Evolutionary conservation across 495 filamentous ascomycete species (phyloP).

Genomic region (Penicillium cataractarum): DNA sequence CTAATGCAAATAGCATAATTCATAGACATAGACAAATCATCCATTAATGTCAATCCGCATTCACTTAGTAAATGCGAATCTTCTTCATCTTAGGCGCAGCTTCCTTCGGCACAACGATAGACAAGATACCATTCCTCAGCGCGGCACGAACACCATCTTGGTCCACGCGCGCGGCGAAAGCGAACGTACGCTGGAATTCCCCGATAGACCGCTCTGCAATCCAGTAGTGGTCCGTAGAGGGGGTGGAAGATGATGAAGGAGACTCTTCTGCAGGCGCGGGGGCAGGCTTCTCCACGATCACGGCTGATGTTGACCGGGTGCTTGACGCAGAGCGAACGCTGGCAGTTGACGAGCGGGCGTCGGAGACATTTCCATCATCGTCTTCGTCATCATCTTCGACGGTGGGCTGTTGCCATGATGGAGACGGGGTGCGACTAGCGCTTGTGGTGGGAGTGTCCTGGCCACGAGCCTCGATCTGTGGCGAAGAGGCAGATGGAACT

Average conservation of each 20-base stretch:
- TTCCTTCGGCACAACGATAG: slow-evolving; percentile 76
- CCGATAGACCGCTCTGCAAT: slow-evolving; percentile 78
- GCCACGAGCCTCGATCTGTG: neutral
- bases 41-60: neutral
- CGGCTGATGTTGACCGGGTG: neutral
- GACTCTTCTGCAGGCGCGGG: slow-evolving; percentile 22
- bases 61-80: slow-evolving; percentile 59
- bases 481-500: neutral
- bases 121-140: slow-evolving; percentile 75
- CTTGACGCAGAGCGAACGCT: slow-evolving; percentile 15
- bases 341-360: slow-evolving; percentile 9
- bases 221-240: slow-evolving; percentile 64
- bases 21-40: neutral
- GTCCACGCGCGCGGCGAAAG: slow-evolving; percentile 74
- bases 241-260: slow-evolving; percentile 28
- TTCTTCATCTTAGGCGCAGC: slow-evolving; percentile 54
- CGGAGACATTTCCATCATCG: slow-evolving; percentile 12
- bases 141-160: slow-evolving; percentile 75
- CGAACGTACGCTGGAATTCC: slow-evolving; percentile 78
- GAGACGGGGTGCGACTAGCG: slow-evolving; percentile 3
- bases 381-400: slow-evolving; percentile 65
- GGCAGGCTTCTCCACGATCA: slow-evolving; percentile 13
- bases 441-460: neutral
- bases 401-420: slow-evolving; percentile 52
- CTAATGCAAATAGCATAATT: neutral